phyloP scores from a whole-genome alignment of 2,329 filamentous ascomycete genomes.

The Madurella fahalii region DNA sequence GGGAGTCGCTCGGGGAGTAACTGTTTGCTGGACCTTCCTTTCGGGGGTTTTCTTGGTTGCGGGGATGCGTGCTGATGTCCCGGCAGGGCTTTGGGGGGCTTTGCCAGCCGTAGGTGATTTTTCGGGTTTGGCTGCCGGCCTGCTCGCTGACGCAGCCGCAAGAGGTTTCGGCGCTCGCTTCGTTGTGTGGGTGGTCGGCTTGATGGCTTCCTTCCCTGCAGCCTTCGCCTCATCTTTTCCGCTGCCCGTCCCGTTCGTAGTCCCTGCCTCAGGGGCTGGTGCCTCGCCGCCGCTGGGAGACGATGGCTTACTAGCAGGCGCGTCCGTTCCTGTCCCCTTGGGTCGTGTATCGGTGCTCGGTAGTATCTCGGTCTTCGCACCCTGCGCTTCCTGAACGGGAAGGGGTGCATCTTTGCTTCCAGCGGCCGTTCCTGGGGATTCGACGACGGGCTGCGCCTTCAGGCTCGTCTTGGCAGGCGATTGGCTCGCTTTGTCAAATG shows the following conservation, averaged over 20 bases:
- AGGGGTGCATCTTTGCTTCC: conserved; percentile 6
- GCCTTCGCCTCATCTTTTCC: conserved; percentile 7
- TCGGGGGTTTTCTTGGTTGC: conserved; percentile 31
- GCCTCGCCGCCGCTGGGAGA: conserved; percentile 11
- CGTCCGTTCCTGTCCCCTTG: conserved; percentile 29
- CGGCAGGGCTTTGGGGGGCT: conserved; percentile 36
- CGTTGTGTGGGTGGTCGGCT: conserved; percentile 13
- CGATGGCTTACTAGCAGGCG: conserved; percentile 29
- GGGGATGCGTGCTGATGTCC: conserved; percentile 28
- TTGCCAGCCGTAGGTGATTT: conserved; percentile 38
- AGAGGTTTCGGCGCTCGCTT: conserved; percentile 30
- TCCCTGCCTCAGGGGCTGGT: conserved; percentile 17
- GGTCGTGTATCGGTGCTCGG: background rate
- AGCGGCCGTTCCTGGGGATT: conserved; percentile 36
- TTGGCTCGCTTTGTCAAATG: conserved; percentile 32
- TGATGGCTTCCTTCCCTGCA: conserved; percentile 2
- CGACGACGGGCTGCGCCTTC: conserved; percentile 39
- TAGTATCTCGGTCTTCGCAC: conserved; percentile 24
- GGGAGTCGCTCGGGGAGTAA: conserved; percentile 28
- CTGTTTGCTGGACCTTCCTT: conserved; percentile 33
- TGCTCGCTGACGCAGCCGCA: conserved; percentile 25
- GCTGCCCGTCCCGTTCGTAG: conserved; percentile 7
- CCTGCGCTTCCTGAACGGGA: conserved; percentile 26
- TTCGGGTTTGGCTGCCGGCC: conserved; percentile 31
- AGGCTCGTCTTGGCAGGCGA: conserved; percentile 33